These are phyloP conservation scores for Scheffersomyces insectosa DNA, from an alignment of 1,139 yeast genomes.

Conservation along the genomic window DNA sequence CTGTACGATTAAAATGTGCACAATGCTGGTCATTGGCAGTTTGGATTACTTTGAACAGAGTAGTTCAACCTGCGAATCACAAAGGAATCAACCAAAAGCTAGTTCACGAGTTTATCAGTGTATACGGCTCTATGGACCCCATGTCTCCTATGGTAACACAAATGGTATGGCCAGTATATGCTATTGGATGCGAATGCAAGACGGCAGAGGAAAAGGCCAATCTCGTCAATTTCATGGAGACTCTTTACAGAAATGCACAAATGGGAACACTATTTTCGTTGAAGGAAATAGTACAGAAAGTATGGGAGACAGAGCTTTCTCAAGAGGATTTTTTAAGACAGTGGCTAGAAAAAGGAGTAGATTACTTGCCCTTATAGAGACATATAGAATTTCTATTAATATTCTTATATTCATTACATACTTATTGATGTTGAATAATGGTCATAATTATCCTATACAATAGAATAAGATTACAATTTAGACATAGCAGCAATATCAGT, in stretches of 20 bases:
- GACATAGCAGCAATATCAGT: conserved; percentile 98
- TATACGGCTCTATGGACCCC: conserved; percentile 44
- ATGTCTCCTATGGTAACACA: conserved; percentile 51
- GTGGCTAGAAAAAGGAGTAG: conserved; percentile 50
- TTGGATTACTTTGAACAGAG: conserved; percentile 36
- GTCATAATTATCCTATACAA: conserved; percentile 15
- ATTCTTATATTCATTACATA: conserved; percentile 66
- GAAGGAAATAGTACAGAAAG: conserved; percentile 36
- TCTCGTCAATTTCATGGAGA: conserved; percentile 34
- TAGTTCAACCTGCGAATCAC: conserved; percentile 25
- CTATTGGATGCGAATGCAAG: conserved; percentile 44
- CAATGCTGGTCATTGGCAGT: conserved; percentile 57
- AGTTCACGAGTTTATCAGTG: conserved; percentile 45
- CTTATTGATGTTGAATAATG: conserved; percentile 4
- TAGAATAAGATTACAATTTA: conserved; percentile 65
- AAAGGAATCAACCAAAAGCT: conserved; percentile 23
- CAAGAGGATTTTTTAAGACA: conserved; percentile 44
- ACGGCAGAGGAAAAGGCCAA: conserved; percentile 26
- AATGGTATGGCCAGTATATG: conserved; percentile 61
- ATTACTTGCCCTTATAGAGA: conserved; percentile 43
- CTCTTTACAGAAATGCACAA: conserved; percentile 45
- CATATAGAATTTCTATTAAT: conserved; percentile 45
- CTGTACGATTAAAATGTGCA: conserved; percentile 44
- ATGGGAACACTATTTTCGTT: conserved; percentile 52
- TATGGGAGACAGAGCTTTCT: conserved; percentile 40